phyloP scores from a whole-genome alignment of 345 rosid genomes.

The Aurinia saxatilis region DNA sequence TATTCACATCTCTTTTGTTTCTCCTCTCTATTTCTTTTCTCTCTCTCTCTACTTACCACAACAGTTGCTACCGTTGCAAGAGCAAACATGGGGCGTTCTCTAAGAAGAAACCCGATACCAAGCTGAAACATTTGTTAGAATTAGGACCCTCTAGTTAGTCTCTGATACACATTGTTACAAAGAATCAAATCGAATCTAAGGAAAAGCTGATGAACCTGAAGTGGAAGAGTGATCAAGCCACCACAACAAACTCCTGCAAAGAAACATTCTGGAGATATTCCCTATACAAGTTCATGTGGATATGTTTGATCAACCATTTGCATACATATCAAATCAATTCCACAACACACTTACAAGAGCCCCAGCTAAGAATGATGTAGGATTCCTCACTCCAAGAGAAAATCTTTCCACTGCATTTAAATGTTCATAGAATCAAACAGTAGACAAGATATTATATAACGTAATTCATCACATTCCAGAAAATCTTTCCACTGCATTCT shows the following conservation, averaged over 20 bases:
- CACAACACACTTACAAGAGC: slow-evolving; percentile 46
- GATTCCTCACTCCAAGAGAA: slow-evolving; percentile 81
- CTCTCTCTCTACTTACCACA: slow-evolving; percentile 44
- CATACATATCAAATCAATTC: neutral
- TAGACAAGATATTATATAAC: neutral
- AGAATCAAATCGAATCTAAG: neutral
- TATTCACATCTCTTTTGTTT: neutral
- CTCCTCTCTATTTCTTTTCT: neutral
- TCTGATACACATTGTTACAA: neutral
- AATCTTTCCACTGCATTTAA: slow-evolving; percentile 69
- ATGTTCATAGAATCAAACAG: neutral
- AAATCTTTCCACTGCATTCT: slow-evolving; percentile 18
- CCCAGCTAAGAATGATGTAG: slow-evolving; percentile 80
- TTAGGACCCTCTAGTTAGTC: neutral
- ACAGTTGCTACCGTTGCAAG: slow-evolving; percentile 73
- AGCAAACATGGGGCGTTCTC: slow-evolving; percentile 69
- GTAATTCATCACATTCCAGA: neutral
- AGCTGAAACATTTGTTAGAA: slow-evolving; percentile 37
- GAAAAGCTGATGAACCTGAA: slow-evolving; percentile 44
- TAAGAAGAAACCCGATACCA: slow-evolving; percentile 59
- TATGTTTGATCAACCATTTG: neutral
- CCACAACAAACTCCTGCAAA: slow-evolving; percentile 95
- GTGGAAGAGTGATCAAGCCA: slow-evolving; percentile 76
- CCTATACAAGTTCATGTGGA: slow-evolving; percentile 33
- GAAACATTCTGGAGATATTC: slow-evolving; percentile 76